Evolutionary conservation across 306 rosid genomes (phyloP), one percentile per base, ranked within the genome.

Genomic region (Medicago ruthenica): DNA sequence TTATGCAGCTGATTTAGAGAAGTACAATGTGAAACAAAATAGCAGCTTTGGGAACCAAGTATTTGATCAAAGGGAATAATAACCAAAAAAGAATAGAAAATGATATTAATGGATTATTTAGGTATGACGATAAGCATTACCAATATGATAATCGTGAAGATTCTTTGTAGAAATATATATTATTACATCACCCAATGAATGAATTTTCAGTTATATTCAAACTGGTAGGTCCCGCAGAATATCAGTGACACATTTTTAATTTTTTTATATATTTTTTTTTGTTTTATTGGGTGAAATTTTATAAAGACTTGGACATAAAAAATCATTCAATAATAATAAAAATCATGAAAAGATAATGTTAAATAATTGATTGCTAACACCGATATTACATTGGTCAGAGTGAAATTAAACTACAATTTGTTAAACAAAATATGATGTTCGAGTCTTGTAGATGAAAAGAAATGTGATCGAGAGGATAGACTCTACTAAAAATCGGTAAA

Each of bases 21-120:
- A 86, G 77, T 81, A 79, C 66, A 87, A 77, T 70, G 78, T 76
- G 81, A 81, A 75, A 80, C 80, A 75, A 66, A 75, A 69, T 8
- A 68, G 67, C 90, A 73, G 59, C 76, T 81, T 87, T 76, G 16
- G 74, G 80, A 93, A 86, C 76, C 93, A 79, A 67, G 74, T 61
- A 45, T 81, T 71, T 70, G 91, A 82, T 82, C 70, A 74, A 40
- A 80, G 76, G 61, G 82, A 81, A 48, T 75, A 71, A 51, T 70
- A 77, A 70, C 83, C 83, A 73, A 76, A 73, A 24, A 74, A 40
- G 17, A 70, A 78, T 14, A 20, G 70, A 5, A 44, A 77, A 77
- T 24, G 16, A 74, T 65, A 66, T 39, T 81, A 58, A 58, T 58
- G 40, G 86, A 63, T 76, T 78, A 67, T 79, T 81, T 66, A 44